Evolutionary conservation across 2,329 filamentous ascomycete genomes (phyloP), one percentile per base, ranked within the genome.

Genomic region (Nothophaeocryptopus gaeumannii): DNA sequence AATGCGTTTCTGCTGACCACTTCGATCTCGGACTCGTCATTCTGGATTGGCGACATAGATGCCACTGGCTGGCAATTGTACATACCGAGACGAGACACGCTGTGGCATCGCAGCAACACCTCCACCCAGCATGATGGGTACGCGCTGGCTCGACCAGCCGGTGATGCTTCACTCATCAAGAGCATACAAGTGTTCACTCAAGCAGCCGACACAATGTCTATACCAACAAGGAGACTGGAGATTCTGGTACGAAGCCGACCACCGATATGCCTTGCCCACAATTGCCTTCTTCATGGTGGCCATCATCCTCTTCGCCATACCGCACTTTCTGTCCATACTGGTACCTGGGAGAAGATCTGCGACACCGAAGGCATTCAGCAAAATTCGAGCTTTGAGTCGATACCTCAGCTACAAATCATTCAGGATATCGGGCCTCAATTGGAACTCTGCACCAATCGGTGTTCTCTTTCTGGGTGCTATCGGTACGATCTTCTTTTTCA

Each of bases 231-330:
- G 69, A n/a, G 69, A 72, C 55, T 80, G 76, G 76, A 61, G 72
- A 38, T 77, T 73, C 55, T 78, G 75, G 76, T 80, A 79, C 54
- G 64, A 78, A 47, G 74, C 78, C 15, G 80, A 82, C 57, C 72
- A 76, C 54, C 72, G 75, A 32, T 82, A 76, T 55, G 76, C 74
- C 0, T 62, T 81, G 3, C 71, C 72, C 5, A 80, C 78, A 0
- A 65, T 80, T 2, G 78, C 76, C 38, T 78, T 82, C 55, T 75
- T 81, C 62, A 67, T 77, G 56, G 68, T 69, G 0, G 63, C 67
- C n/a, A 75, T 81, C 45, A 67, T 70, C 1, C 50, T 80, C 10
- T 81, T 78, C 54, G 63, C 72, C 16, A 61, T 80, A 13, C 63
- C 66, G 2, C 64, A 72, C 40, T 58, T 73, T 12, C 49, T 73